These are phyloP conservation scores for Boletus patriciae DNA, from an alignment of 768 basidiomycete genomes.

Conservation along the genomic window DNA sequence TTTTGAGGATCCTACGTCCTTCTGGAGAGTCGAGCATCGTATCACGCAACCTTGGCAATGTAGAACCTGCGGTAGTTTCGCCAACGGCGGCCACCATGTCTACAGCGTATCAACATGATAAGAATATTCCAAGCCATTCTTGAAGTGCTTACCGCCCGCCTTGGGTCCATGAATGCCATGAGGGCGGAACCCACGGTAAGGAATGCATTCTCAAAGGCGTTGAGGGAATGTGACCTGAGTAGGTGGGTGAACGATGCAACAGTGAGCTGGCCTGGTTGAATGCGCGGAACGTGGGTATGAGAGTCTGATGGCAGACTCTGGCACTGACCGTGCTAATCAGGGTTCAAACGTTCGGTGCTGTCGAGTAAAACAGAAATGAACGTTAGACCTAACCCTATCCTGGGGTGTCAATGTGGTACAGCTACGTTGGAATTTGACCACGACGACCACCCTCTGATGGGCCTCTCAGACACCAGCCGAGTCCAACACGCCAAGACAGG, in stretches of 20 bases:
- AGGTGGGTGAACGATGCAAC: conserved; percentile 44
- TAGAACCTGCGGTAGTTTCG: conserved; percentile 85
- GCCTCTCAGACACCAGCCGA: too few relatives aligned
- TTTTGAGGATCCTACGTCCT: conserved; percentile 80
- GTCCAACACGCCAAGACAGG: too few relatives aligned
- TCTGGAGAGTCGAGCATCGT: conserved; percentile 76
- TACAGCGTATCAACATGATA: conserved; percentile 31
- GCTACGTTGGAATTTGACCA: too few relatives aligned
- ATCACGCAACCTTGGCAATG: conserved; percentile 73
- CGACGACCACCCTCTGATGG: too few relatives aligned
- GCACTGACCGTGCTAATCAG: conserved; percentile 1
- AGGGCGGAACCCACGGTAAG: conserved; percentile 84
- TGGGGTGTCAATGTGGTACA: too few relatives aligned
- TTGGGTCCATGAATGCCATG: conserved; percentile 77
- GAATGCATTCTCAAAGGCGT: conserved; percentile 78
- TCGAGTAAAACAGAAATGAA: background rate
- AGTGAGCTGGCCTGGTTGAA: conserved; percentile 11
- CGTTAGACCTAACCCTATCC: too few relatives aligned
- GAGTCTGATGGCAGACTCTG: background rate
- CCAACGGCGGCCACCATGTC: conserved; percentile 96
- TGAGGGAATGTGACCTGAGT: conserved; percentile 84
- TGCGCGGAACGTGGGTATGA: conserved; percentile 6
- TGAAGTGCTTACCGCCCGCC: conserved; percentile 68
- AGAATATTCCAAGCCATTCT: background rate
- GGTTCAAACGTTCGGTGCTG: background rate